These are phyloP conservation scores for Glonium stellatum DNA, from an alignment of 495 filamentous ascomycete genomes.

Conservation along the genomic window DNA sequence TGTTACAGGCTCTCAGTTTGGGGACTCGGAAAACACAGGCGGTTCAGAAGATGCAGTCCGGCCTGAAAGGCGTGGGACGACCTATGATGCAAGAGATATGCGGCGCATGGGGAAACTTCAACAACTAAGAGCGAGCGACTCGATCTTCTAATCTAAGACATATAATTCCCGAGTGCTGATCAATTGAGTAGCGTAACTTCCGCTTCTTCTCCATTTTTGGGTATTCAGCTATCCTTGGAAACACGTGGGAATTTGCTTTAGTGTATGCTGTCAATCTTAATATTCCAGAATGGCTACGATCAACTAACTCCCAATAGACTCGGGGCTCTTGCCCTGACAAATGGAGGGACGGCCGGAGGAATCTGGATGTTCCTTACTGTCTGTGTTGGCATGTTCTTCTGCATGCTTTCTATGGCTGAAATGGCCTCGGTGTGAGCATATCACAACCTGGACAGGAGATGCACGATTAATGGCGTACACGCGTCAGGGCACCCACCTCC, in stretches of 20 bases:
- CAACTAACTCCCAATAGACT: neutral
- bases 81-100: conserved; percentile 22
- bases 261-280: neutral
- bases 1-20: neutral
- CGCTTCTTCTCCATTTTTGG: conserved; percentile 30
- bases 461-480: neutral
- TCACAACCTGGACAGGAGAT: neutral
- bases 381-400: conserved; percentile 14
- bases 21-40: neutral
- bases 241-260: conserved; percentile 26
- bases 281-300: neutral
- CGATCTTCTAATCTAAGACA: neutral
- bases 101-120: conserved; percentile 24
- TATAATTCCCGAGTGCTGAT: neutral
- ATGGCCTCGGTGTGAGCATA: conserved; percentile 30
- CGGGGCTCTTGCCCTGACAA: conserved; percentile 18
- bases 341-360: conserved; percentile 34
- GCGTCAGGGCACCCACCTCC: conserved; percentile 26
- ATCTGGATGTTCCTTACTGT: conserved; percentile 16
- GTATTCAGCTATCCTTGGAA: conserved; percentile 28
- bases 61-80: neutral
- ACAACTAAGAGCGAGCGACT: conserved; percentile 16
- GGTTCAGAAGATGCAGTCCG: neutral
- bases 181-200: conserved; percentile 25
- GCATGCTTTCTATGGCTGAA: conserved; percentile 17